phyloP scores from a whole-genome alignment of 2,329 filamentous ascomycete genomes.

The Cladosporium colombiae region DNA sequence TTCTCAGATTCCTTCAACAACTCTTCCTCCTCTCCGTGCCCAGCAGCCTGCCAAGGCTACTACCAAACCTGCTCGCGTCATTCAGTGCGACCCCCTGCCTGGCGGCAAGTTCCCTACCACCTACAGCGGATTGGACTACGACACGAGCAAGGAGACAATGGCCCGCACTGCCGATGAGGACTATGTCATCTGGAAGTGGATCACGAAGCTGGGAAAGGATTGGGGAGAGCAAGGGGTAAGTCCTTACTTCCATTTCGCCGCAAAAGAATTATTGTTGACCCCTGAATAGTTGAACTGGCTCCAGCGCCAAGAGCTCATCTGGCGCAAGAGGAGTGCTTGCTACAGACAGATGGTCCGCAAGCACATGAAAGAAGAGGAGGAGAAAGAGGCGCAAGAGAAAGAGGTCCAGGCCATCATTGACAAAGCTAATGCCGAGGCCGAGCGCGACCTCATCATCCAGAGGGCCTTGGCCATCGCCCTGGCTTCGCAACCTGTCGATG shows the following conservation, averaged over 20 bases:
- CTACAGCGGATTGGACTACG: neutral
- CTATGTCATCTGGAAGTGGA: neutral
- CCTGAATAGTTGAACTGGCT: neutral
- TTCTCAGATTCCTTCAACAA: neutral
- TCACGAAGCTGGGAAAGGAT: constrained; percentile 1
- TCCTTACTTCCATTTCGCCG: neutral
- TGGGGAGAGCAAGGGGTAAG: constrained; percentile 7
- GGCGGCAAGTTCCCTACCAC: constrained; percentile 3
- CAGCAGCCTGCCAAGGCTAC: neutral
- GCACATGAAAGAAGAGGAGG: neutral
- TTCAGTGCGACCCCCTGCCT: neutral
- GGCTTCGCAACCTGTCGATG: neutral
- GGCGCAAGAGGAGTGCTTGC: constrained; percentile 4
- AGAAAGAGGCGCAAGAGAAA: neutral
- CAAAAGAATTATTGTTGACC: neutral
- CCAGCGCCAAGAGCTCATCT: neutral
- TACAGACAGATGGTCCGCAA: neutral
- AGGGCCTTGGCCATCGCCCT: neutral
- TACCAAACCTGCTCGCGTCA: neutral
- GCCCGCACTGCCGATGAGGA: constrained; percentile 1
- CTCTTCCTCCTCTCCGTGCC: neutral
- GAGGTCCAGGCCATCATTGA: neutral
- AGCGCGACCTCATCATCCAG: neutral
- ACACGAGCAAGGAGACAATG: constrained; percentile 1
- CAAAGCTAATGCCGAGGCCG: neutral